phyloP scores from a whole-genome alignment of 805 yeast genomes.

The Spathaspora girioi region DNA sequence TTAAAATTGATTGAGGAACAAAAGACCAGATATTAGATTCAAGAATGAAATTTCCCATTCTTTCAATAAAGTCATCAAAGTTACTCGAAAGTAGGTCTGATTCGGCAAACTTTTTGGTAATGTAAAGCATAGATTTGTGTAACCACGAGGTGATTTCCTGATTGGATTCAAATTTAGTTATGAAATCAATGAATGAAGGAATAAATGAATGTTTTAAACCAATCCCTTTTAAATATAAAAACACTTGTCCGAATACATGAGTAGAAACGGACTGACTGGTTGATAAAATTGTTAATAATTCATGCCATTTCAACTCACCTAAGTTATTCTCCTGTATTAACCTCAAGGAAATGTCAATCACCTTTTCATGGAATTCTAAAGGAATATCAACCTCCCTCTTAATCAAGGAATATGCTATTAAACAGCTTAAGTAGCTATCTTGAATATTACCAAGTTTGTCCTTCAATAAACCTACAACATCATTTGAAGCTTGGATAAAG shows the following conservation, averaged over 20 bases:
- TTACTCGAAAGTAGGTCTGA: constrained; percentile 20
- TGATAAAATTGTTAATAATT: constrained; percentile 8
- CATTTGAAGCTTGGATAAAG: constrained; percentile 8
- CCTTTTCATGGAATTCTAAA: constrained; percentile 5
- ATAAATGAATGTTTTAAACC: constrained; percentile 26
- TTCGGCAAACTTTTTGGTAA: constrained; percentile 65
- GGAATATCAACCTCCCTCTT: constrained; percentile 3
- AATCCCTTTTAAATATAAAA: constrained; percentile 14
- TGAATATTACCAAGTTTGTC: constrained; percentile 6
- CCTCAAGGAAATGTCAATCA: constrained; percentile 3
- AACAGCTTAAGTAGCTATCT: constrained; percentile 15
- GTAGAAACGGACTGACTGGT: not conserved
- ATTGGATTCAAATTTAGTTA: constrained; percentile 14
- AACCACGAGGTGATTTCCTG: constrained; percentile 44
- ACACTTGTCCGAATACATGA: constrained; percentile 16
- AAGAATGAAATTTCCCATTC: constrained; percentile 15
- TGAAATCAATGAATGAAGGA: constrained; percentile 24
- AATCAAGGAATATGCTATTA: constrained; percentile 17
- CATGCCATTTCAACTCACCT: constrained; percentile 10
- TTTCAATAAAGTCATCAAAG: constrained; percentile 27
- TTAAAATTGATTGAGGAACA: constrained; percentile 46
- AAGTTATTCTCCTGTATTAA: constrained; percentile 3
- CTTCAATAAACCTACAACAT: not conserved
- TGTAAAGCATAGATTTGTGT: constrained; percentile 52
- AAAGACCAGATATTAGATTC: constrained; percentile 12